Evolutionary conservation across 108 stramenopile species (phyloP).

Genomic region (Craspedostauros australis): DNA sequence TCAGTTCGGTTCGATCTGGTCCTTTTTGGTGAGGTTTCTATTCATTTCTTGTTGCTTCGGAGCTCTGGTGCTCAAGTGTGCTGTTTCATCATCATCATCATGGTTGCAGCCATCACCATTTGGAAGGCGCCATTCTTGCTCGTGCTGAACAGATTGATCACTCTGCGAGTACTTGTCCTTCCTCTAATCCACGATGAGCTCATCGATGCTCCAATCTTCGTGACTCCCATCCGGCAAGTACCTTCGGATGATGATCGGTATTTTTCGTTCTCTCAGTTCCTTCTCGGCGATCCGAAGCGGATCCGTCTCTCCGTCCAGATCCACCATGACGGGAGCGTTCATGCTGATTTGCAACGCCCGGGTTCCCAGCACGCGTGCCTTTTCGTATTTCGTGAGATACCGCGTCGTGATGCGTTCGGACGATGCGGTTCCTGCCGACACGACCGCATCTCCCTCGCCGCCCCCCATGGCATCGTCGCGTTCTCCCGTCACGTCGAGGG

Average conservation of each 20-base stretch:
- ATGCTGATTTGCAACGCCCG: conserved; percentile 97
- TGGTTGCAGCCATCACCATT: no score
- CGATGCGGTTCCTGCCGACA: conserved; percentile 34
- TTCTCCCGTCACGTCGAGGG: conserved; percentile 70
- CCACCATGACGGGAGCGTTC: conserved; percentile 99
- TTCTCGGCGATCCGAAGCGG: conserved; percentile 97
- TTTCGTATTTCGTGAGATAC: conserved; percentile 98
- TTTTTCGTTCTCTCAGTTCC: conserved; percentile 96
- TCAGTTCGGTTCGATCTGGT: no score
- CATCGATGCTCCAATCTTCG: conserved; percentile 98
- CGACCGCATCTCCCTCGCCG: conserved; percentile 28
- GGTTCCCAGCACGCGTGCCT: conserved; percentile 97
- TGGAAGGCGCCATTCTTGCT: no score
- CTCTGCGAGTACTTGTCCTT: not conserved
- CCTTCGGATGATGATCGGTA: conserved; percentile 97
- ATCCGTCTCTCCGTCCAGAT: conserved; percentile 97
- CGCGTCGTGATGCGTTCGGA: conserved; percentile 83
- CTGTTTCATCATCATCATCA: no score
- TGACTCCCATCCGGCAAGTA: conserved; percentile 97
- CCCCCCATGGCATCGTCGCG: conserved; percentile 46
- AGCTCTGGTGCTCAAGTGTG: no score
- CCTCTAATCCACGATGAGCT: conserved; percentile 85
- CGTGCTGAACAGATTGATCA: not conserved
- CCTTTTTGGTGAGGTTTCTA: no score
- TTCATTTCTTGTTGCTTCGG: no score